Percentiles rank a stretch among this genome's conserved stretches.
Conservation (phyloP, 306 rosid genomes). For the Elaeagnus macrophylla region DNA sequence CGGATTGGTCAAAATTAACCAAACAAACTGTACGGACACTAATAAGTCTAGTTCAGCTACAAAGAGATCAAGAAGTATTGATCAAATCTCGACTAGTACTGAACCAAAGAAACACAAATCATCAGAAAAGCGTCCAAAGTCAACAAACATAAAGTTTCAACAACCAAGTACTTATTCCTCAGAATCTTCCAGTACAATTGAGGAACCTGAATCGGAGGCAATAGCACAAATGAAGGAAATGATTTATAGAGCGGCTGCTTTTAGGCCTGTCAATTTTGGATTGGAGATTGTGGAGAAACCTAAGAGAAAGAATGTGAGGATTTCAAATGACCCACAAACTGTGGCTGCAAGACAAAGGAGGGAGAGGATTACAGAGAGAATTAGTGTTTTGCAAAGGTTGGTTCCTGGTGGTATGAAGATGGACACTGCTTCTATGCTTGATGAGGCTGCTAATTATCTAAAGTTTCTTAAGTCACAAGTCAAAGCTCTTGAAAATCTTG, state of each 20-base stretch:
- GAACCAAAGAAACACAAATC: constrained; percentile 51
- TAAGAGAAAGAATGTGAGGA: constrained; percentile 73
- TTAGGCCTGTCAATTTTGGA: constrained; percentile 76
- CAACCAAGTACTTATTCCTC: constrained; percentile 30
- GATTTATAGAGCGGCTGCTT: constrained; percentile 86
- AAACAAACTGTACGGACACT: not conserved
- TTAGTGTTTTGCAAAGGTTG: constrained; percentile 76
- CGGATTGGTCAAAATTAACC: not conserved
- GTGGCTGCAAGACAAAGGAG: constrained; percentile 96
- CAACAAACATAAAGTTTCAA: constrained; percentile 73
- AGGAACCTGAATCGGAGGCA: constrained; percentile 78
- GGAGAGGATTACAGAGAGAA: constrained; percentile 75
- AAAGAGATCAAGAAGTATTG: constrained; percentile 30
- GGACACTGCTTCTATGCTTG: constrained; percentile 99
- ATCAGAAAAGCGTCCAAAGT: constrained; percentile 16
- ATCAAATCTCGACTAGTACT: not conserved
- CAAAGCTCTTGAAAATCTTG: constrained; percentile 60
- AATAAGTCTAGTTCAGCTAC: constrained; percentile 20
- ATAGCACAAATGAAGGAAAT: constrained; percentile 94
- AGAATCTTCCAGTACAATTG: constrained; percentile 29
- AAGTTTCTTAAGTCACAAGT: constrained; percentile 79
- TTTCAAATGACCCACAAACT: constrained; percentile 89
- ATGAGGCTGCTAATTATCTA: constrained; percentile 90
- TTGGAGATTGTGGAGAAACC: constrained; percentile 57
- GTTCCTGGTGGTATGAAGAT: constrained; percentile 94